These are phyloP conservation scores for Babesia microti DNA, from an alignment of 169 alveolate species.

Conservation along the genomic window DNA sequence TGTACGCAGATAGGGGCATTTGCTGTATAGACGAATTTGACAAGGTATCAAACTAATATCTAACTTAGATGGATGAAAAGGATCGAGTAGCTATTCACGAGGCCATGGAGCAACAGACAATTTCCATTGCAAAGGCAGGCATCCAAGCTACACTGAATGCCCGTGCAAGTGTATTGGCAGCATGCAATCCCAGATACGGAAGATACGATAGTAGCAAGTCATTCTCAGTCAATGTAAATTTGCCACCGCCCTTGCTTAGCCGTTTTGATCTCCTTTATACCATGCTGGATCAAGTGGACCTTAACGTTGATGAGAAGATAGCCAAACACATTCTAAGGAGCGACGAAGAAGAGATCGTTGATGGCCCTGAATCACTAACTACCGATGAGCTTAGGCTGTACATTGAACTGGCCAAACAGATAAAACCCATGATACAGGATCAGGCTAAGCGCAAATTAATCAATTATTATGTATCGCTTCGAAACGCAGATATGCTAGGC, in stretches of 20 bases:
- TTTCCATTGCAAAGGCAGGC: slow-evolving; percentile 95
- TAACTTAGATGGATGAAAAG: slow-evolving; percentile 88
- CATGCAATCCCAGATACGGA: slow-evolving; percentile 94
- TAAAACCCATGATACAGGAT: slow-evolving; percentile 81
- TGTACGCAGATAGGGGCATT: slow-evolving; percentile 94
- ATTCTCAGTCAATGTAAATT: slow-evolving; percentile 80
- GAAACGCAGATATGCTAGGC: slow-evolving; percentile 79
- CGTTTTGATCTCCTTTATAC: slow-evolving; percentile 91
- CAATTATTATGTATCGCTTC: slow-evolving; percentile 79
- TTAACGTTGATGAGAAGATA: slow-evolving; percentile 73
- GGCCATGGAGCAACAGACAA: slow-evolving; percentile 97
- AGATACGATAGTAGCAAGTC: slow-evolving; percentile 85
- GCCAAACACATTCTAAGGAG: slow-evolving; percentile 53
- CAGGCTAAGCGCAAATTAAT: slow-evolving; percentile 80
- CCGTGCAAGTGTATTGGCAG: slow-evolving; percentile 96
- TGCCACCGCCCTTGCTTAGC: slow-evolving; percentile 91
- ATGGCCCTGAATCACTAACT: slow-evolving; percentile 43
- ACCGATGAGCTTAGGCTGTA: slow-evolving; percentile 76
- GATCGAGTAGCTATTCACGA: slow-evolving; percentile 98
- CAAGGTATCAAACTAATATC: too few relatives aligned
- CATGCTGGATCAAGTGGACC: slow-evolving; percentile 82
- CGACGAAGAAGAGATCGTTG: slow-evolving; percentile 29
- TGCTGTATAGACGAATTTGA: slow-evolving; percentile 97
- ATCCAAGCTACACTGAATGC: slow-evolving; percentile 96
- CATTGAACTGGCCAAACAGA: slow-evolving; percentile 79